These are phyloP conservation scores for Tetrastigma voinierianum DNA, from an alignment of 164 flowering plant species.

Conservation along the genomic window DNA sequence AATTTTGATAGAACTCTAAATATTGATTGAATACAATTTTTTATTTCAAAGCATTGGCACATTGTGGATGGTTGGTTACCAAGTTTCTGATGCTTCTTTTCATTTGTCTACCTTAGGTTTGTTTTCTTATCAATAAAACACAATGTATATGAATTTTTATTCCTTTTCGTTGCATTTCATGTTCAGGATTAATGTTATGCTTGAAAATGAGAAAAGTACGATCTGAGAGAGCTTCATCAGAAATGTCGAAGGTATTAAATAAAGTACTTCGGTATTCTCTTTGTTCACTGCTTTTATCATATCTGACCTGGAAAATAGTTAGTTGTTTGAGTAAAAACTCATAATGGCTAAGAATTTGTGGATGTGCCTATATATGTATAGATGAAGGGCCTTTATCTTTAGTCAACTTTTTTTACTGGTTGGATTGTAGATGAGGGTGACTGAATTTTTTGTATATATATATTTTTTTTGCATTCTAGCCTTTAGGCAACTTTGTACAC, in stretches of 20 bases:
- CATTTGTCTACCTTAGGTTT: neutral
- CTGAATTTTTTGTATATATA: too few species aligned
- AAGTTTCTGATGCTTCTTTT: neutral
- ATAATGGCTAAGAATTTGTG: too few species aligned
- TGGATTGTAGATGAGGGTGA: too few species aligned
- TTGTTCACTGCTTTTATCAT: neutral
- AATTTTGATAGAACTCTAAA: neutral
- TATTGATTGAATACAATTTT: neutral
- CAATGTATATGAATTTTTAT: neutral
- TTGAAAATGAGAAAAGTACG: slow-evolving; percentile 78
- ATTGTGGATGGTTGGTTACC: neutral
- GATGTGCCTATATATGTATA: too few species aligned
- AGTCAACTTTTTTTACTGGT: too few species aligned
- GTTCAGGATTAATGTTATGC: slow-evolving; percentile 56
- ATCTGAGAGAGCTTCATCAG: slow-evolving; percentile 74
- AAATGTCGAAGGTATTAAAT: slow-evolving; percentile 72
- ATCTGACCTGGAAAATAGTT: too few species aligned
- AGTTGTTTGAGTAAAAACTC: too few species aligned
- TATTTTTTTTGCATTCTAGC: too few species aligned
- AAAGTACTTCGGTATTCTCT: neutral
- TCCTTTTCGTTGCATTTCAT: neutral
- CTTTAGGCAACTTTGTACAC: too few species aligned
- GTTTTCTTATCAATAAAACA: too few species aligned
- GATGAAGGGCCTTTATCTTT: too few species aligned
- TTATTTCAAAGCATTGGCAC: neutral